phyloP scores from a whole-genome alignment of 176 grass and related monocot genomes.

The Musa beccarii region DNA sequence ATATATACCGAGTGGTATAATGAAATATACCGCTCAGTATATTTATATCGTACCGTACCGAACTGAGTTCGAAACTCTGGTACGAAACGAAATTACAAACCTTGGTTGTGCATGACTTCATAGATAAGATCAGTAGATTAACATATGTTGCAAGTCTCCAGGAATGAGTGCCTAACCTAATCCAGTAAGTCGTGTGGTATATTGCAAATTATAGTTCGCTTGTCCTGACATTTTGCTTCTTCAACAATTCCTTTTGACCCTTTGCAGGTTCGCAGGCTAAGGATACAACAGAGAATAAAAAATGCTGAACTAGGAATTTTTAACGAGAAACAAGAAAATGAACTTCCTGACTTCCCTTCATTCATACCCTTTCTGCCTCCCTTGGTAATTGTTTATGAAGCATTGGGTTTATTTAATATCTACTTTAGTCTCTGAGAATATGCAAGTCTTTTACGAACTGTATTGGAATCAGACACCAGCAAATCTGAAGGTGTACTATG shows the following conservation, averaged over 20 bases:
- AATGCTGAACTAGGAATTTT: conserved; percentile 88
- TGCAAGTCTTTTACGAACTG: conserved; percentile 20
- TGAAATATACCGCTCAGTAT: too few species aligned
- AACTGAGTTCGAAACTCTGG: too few species aligned
- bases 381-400: conserved; percentile 33
- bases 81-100: too few species aligned
- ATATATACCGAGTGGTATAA: too few species aligned
- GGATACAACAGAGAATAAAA: conserved; percentile 99
- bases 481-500: conserved; percentile 92
- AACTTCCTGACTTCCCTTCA: conserved; percentile 97
- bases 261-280: conserved; percentile 75
- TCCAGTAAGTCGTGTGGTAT: background rate
- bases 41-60: too few species aligned
- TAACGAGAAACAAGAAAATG: conserved; percentile 59
- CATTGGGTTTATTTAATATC: background rate
- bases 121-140: background rate
- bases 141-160: too few species aligned
- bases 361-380: conserved; percentile 97
- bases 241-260: background rate
- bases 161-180: too few species aligned
- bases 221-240: background rate
- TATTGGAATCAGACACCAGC: conserved; percentile 68
- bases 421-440: background rate
- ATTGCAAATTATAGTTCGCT: background rate
- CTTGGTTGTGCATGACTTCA: background rate